Conservation (phyloP, 2,329 filamentous ascomycete genomes). For the Eutypa lata region DNA sequence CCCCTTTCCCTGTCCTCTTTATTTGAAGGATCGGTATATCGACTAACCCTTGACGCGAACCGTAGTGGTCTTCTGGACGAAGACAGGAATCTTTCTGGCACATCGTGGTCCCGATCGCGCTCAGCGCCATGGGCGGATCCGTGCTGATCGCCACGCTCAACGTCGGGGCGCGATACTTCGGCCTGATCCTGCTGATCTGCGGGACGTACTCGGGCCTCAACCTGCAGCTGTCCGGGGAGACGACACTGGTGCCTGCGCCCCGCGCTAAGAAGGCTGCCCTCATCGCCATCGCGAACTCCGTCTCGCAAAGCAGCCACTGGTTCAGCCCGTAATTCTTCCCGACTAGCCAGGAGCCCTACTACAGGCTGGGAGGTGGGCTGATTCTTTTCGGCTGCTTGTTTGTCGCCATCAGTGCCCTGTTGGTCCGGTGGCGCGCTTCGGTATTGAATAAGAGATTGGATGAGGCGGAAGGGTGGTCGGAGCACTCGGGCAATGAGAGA, state of each 20-base stretch:
- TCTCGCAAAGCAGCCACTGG: conserved; percentile 35
- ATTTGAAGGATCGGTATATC: no score
- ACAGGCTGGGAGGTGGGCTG: conserved; percentile 22
- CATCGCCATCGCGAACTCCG: conserved; percentile 38
- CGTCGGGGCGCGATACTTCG: conserved; percentile 39
- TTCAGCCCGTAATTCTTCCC: conserved; percentile 37
- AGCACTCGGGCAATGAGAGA: conserved; percentile 16
- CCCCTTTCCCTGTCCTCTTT: not conserved
- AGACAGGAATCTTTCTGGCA: conserved; percentile 36
- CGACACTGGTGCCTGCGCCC: conserved; percentile 35
- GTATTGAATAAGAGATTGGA: conserved; percentile 23
- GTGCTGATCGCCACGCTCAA: conserved; percentile 36
- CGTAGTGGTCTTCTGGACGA: conserved; percentile 30
- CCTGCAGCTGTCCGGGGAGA: conserved; percentile 37
- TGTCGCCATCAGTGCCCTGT: conserved; percentile 12
- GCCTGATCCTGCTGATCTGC: conserved; percentile 35
- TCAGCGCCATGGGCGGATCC: conserved; percentile 36
- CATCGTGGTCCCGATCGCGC: conserved; percentile 32
- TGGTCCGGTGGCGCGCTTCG: conserved; percentile 16
- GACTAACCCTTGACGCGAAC: no score
- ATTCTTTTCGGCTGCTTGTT: conserved; percentile 15
- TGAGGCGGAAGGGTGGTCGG: conserved; percentile 20
- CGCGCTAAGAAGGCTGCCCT: conserved; percentile 37
- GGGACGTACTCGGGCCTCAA: conserved; percentile 38
- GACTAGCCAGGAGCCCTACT: conserved; percentile 21